Percentiles rank a stretch among this genome's conserved stretches.
phyloP scores from a whole-genome alignment of 306 rosid species.

The Ziziphus jujuba region DNA sequence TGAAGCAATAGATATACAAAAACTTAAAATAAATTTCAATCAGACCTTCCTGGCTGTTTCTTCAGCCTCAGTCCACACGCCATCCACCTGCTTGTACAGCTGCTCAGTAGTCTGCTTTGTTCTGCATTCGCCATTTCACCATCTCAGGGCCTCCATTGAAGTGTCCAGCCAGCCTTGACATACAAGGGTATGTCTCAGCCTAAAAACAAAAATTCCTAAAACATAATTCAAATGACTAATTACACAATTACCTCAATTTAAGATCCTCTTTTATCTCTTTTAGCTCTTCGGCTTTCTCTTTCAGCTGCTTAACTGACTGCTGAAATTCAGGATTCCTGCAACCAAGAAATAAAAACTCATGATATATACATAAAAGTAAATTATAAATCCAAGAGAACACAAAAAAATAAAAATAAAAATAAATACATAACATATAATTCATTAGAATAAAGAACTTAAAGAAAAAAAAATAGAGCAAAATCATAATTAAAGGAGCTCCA shows the following conservation, averaged over 20 bases:
- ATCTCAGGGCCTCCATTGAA: constrained; percentile 77
- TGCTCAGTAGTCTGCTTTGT: constrained; percentile 88
- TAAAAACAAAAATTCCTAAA: constrained; percentile 30
- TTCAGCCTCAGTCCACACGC: constrained; percentile 87
- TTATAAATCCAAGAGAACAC: background rate
- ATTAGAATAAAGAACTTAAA: too few species aligned
- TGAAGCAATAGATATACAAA: background rate
- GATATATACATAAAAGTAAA: background rate
- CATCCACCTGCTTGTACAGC: constrained; percentile 90
- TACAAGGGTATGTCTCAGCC: constrained; percentile 96
- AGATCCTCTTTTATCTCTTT: constrained; percentile 72
- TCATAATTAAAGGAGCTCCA: too few species aligned
- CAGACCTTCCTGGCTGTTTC: constrained; percentile 77
- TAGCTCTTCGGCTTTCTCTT: constrained; percentile 77
- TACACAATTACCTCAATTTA: constrained; percentile 62
- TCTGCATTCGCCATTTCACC: constrained; percentile 94
- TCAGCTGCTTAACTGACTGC: constrained; percentile 73
- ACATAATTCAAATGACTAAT: constrained; percentile 18
- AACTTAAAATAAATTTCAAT: background rate
- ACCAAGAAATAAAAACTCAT: constrained; percentile 13
- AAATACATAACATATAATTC: background rate
- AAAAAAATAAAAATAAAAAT: constrained; percentile 4
- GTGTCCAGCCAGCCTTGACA: constrained; percentile 89
- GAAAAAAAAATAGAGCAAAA: too few species aligned
- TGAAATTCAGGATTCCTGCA: constrained; percentile 70